These are phyloP conservation scores for Corinectria fuckeliana DNA, from an alignment of 2,329 filamentous ascomycete genomes.

Conservation along the genomic window DNA sequence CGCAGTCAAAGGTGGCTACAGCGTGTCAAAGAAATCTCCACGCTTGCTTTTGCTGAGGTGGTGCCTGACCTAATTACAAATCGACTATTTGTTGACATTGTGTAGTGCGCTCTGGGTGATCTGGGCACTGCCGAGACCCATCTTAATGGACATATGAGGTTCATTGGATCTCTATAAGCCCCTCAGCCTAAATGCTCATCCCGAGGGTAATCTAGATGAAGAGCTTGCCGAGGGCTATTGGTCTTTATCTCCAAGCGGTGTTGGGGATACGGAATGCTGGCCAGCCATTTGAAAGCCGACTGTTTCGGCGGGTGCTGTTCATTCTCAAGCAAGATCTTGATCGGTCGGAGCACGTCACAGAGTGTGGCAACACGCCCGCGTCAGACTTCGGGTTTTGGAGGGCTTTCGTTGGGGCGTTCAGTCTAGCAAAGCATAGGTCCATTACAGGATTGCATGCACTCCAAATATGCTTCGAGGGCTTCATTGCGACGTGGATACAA, in stretches of 20 bases:
- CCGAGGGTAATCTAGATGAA: conserved; percentile 15
- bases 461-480: neutral
- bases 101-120: conserved; percentile 29
- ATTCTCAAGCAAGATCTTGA: conserved; percentile 23
- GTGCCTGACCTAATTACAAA: neutral
- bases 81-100: neutral
- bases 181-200: accelerated
- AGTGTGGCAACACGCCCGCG: neutral
- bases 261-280: conserved; percentile 27
- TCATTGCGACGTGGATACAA: conserved; percentile 22
- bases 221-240: conserved; percentile 27
- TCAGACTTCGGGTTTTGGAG: conserved; percentile 31
- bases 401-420: conserved; percentile 27
- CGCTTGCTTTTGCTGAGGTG: conserved; percentile 29
- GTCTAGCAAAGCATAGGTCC: conserved; percentile 5
- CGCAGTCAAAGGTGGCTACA: neutral
- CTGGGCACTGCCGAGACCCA: conserved; percentile 25
- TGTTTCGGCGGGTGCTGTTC: conserved; percentile 20
- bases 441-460: neutral
- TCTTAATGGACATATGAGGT: conserved; percentile 25
- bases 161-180: conserved; percentile 30
- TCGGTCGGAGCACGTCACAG: neutral
- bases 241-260: conserved; percentile 23
- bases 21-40: conserved; percentile 27
- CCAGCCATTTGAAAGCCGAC: conserved; percentile 18